Evolutionary conservation across 768 basidiomycete genomes (phyloP).

Genomic region (Polyporus arcularius): DNA sequence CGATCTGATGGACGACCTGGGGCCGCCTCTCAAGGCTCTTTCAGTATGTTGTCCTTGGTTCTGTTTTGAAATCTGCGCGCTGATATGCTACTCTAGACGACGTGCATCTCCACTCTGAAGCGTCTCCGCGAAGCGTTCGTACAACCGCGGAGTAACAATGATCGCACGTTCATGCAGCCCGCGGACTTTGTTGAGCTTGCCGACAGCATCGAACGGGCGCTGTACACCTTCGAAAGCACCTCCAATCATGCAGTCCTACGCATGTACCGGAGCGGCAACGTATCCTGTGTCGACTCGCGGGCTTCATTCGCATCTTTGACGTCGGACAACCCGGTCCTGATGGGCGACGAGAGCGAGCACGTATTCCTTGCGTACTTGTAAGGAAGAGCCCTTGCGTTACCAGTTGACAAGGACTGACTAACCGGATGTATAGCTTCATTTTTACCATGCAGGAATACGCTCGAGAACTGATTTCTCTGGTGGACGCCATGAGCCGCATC

Average conservation of each 20-base stretch:
- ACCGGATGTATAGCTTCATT: conserved; percentile 67
- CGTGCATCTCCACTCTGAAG: conserved; percentile 61
- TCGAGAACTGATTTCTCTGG: conserved; percentile 75
- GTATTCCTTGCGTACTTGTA: conserved; percentile 93
- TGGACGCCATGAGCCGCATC: conserved; percentile 83
- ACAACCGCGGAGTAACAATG: conserved; percentile 34
- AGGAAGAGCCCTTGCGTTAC: conserved; percentile 32
- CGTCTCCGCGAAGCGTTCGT: conserved; percentile 69
- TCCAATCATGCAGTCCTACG: conserved; percentile 84
- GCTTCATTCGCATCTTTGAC: conserved; percentile 26
- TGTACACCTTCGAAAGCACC: conserved; percentile 76
- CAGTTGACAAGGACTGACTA: not conserved
- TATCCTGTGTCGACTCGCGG: conserved; percentile 20
- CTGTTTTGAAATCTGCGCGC: not conserved
- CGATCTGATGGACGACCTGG: conserved; percentile 76
- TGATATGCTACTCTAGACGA: conserved; percentile 41
- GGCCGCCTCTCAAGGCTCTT: conserved; percentile 72
- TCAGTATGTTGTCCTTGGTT: conserved; percentile 48
- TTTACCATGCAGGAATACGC: conserved; percentile 97
- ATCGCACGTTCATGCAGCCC: conserved; percentile 9
- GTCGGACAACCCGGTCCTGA: conserved; percentile 39
- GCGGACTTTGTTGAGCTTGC: conserved; percentile 64
- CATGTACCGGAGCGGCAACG: conserved; percentile 57
- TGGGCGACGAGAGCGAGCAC: conserved; percentile 69
- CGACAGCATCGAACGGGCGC: conserved; percentile 65